Percentiles rank a stretch among this genome's conserved stretches.
Evolutionary conservation across 352 stramenopile genomes (phyloP).

Genomic region (Globisporangium echinulatum): DNA sequence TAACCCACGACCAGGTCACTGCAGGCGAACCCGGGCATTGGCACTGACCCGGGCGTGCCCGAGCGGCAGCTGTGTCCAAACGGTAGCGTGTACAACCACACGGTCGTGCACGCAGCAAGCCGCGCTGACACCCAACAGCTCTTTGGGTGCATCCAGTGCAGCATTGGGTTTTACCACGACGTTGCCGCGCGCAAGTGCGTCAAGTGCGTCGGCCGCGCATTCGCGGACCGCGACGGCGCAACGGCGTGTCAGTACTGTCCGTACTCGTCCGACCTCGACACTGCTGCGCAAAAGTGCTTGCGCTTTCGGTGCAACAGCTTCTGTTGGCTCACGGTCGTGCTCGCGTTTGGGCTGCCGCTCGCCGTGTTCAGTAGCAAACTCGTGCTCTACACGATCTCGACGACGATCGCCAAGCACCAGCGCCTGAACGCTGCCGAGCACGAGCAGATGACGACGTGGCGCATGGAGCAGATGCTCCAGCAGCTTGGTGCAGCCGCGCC

Average conservation of each 20-base stretch:
- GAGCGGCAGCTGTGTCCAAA: constrained; percentile 40
- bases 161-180: constrained; percentile 51
- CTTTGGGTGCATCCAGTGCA: constrained; percentile 59
- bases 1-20: constrained; percentile 25
- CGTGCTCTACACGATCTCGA: constrained; percentile 33
- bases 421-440: constrained; percentile 47
- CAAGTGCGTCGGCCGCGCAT: constrained; percentile 33
- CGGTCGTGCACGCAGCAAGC: constrained; percentile 10
- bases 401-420: constrained; percentile 28
- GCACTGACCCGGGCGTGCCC: constrained; percentile 22
- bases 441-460: constrained; percentile 63
- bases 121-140: constrained; percentile 16
- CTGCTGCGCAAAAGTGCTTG: constrained; percentile 27
- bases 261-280: constrained; percentile 47
- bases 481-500: constrained; percentile 25
- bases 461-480: constrained; percentile 57
- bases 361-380: constrained; percentile 53
- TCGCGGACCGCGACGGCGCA: constrained; percentile 44
- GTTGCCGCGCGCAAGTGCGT: constrained; percentile 33
- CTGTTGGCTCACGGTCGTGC: constrained; percentile 58
- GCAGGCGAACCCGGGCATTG: constrained; percentile 44
- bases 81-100: constrained; percentile 41
- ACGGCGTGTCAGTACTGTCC: constrained; percentile 51
- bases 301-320: constrained; percentile 45
- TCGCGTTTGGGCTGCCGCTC: constrained; percentile 39